Evolutionary conservation across 257 asterid genomes (phyloP), one percentile per base, ranked within the genome.

Genomic region (Plectranthus barbatus): DNA sequence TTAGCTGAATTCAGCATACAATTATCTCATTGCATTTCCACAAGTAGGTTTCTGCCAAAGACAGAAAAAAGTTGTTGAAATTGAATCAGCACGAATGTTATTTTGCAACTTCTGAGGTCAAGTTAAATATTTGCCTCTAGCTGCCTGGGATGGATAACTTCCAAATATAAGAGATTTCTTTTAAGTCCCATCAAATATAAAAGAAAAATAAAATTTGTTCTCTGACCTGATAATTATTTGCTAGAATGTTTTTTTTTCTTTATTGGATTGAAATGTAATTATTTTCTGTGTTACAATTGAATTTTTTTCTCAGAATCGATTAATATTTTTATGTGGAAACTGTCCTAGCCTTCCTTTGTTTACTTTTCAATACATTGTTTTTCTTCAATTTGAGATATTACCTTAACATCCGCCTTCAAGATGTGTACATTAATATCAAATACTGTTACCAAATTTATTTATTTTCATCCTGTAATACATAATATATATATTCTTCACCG

Each of bases 401-500:
- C 52, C 52, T 33, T 14, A 39, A 63, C 59, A 57, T 59, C 59
- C 33, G 13, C 46, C 51, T 66, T 46, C 46, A 26, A 52, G 64
- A 53, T 49, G 44, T 59, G 51, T 58, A 56, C 40, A 20, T 13
- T 37, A 5, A 19, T 42, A 23, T 41, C 47, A 49, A 4, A 23
- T 48, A 19, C 44, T 59, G 36, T 55, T 46, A 17, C 65, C 60
- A 48, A 56, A 44, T 33, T 24, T 33, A 17, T 10, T 45, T 24
- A 11, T 31, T 71, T 45, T 61, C 37, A 72, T 70, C 51, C 56
- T 57, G 50, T 71, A 18, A 52, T 49, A 58, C 40, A 49, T 29
- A 48, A 13, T 56, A 59, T 39, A 34, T 53, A 33, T 34, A 41
- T 47, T 61, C 64, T 50, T 29, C 34, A 33, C 56, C 71, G 66